Conservation (phyloP, 2,329 filamentous ascomycete genomes). For the Ascochyta clinopodiicola region DNA sequence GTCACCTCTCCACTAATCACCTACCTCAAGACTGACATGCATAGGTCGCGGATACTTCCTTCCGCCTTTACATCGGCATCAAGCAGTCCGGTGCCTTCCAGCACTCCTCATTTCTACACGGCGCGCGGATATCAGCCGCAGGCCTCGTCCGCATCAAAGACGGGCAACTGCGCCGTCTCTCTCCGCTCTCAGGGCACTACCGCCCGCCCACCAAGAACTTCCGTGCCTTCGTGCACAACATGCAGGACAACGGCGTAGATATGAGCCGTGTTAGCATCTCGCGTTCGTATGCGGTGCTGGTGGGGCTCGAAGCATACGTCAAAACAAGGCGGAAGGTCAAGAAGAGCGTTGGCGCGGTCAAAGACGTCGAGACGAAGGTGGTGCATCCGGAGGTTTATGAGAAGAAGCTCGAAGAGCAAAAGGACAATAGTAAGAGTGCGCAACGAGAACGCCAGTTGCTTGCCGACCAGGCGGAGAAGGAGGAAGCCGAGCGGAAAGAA, state of each 20-base stretch:
- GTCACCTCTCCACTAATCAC: constrained; percentile 18
- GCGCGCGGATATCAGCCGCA: constrained; percentile 79
- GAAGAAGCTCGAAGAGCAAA: constrained; percentile 54
- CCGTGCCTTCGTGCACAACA: constrained; percentile 75
- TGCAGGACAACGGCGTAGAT: constrained; percentile 77
- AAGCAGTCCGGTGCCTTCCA: constrained; percentile 89
- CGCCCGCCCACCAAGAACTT: constrained; percentile 84
- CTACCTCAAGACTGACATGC: neutral
- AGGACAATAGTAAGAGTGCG: constrained; percentile 66
- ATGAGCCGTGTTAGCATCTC: constrained; percentile 80
- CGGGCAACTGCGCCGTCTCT: constrained; percentile 76
- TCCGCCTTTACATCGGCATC: constrained; percentile 86
- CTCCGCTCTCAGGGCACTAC: constrained; percentile 77
- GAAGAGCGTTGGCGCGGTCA: constrained; percentile 56
- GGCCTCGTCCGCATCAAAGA: constrained; percentile 85
- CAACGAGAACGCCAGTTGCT: constrained; percentile 65
- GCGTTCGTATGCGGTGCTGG: constrained; percentile 80
- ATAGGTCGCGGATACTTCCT: constrained; percentile 76
- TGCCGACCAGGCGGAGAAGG: constrained; percentile 51
- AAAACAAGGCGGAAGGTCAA: constrained; percentile 72
- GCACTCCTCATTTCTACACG: constrained; percentile 87
- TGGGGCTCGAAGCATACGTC: constrained; percentile 81
- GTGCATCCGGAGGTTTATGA: constrained; percentile 65
- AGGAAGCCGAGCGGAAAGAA: constrained; percentile 52
- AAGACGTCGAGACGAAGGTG: constrained; percentile 64